Evolutionary conservation across 805 yeast genomes (phyloP).

Genomic region (Metschnikowia vanudenii): DNA sequence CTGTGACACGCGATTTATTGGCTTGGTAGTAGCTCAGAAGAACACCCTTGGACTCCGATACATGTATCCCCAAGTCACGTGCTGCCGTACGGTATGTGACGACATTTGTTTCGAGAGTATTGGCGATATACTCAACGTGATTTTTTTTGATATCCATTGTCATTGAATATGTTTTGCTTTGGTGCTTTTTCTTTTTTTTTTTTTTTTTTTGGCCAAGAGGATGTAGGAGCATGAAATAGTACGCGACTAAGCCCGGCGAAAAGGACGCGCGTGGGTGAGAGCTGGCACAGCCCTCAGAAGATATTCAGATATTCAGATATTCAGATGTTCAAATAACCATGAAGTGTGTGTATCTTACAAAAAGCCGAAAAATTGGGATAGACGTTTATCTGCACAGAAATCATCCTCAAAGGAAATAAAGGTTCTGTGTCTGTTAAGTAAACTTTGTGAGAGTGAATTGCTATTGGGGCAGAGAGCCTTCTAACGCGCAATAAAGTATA

Average conservation of each 20-base stretch:
- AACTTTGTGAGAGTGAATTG: too few relatives aligned
- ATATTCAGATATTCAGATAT: too few relatives aligned
- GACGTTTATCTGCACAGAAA: too few relatives aligned
- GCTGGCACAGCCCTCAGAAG: too few relatives aligned
- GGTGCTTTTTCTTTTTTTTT: neutral
- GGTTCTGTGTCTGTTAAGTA: too few relatives aligned
- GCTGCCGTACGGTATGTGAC: conserved; percentile 45
- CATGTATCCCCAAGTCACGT: conserved; percentile 38
- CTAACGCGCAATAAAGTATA: too few relatives aligned
- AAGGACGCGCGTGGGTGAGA: too few relatives aligned
- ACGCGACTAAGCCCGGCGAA: neutral
- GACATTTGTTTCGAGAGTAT: conserved; percentile 10
- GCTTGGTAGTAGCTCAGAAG: conserved; percentile 38
- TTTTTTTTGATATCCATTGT: conserved; percentile 32
- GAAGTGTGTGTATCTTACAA: too few relatives aligned
- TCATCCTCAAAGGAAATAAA: too few relatives aligned
- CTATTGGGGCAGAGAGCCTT: too few relatives aligned
- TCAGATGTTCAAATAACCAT: too few relatives aligned
- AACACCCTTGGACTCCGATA: conserved; percentile 37
- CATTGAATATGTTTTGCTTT: conserved; percentile 18
- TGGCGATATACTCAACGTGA: conserved; percentile 33
- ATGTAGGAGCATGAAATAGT: neutral
- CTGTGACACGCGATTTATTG: conserved; percentile 36
- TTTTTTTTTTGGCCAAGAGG: neutral
- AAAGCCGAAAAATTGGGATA: too few relatives aligned